Conservation (phyloP, 306 rosid genomes). For the Oemleria cerasiformis region DNA sequence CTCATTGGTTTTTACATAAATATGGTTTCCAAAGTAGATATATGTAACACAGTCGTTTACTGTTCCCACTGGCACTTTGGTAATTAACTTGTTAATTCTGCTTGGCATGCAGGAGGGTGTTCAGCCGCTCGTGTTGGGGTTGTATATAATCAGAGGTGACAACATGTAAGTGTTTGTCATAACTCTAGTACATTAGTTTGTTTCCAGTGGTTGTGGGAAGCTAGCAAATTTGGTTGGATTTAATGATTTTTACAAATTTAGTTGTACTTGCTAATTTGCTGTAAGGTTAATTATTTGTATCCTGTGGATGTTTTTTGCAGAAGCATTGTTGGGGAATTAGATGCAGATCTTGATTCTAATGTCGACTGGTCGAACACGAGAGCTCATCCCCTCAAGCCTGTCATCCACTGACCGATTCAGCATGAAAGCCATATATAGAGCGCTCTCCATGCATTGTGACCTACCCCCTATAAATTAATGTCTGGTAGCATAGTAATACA, state of each 20-base stretch:
- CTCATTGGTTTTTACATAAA: not conserved
- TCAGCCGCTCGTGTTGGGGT: slow-evolving; percentile 83
- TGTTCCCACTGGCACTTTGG: not conserved
- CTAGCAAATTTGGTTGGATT: not conserved
- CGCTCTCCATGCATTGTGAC: slow-evolving; percentile 8
- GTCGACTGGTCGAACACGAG: slow-evolving; percentile 74
- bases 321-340: slow-evolving; percentile 94
- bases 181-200: not conserved
- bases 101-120: slow-evolving; percentile 78
- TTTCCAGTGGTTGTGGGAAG: not conserved
- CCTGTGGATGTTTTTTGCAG: slow-evolving; percentile 39
- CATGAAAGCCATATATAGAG: slow-evolving; percentile 1
- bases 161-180: slow-evolving; percentile 59
- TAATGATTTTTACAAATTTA: not conserved
- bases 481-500: not conserved
- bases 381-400: slow-evolving; percentile 91
- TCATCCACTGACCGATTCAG: slow-evolving; percentile 66
- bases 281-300: no score
- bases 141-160: slow-evolving; percentile 94
- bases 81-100: not conserved
- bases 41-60: not conserved
- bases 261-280: no score
- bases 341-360: slow-evolving; percentile 82
- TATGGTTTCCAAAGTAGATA: not conserved
- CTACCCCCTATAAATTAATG: not conserved